These are phyloP conservation scores for Russula griseocarnosa DNA, from an alignment of 768 basidiomycete genomes.

Conservation along the genomic window DNA sequence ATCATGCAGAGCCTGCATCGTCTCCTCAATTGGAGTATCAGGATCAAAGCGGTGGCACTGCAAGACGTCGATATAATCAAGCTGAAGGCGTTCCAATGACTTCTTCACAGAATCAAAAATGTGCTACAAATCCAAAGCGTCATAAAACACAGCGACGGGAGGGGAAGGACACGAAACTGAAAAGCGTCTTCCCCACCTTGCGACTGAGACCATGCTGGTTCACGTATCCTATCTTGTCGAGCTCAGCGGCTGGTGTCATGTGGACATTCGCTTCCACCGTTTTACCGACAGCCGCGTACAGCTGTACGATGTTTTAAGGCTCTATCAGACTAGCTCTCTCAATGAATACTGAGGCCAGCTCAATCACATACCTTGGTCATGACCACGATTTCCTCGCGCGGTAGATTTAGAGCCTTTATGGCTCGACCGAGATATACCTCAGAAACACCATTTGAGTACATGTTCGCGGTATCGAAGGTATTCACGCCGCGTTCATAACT, in stretches of 20 bases:
- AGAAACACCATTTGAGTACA: constrained; percentile 35
- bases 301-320: not conserved
- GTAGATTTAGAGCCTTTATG: constrained; percentile 38
- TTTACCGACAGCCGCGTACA: constrained; percentile 11
- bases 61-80: constrained; percentile 73
- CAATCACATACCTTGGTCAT: constrained; percentile 39
- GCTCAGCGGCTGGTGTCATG: not conserved
- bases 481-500: constrained; percentile 59
- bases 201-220: constrained; percentile 39
- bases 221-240: constrained; percentile 35
- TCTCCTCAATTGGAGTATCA: constrained; percentile 35
- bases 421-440: constrained; percentile 42
- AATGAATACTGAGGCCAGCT: not conserved
- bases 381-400: constrained; percentile 43
- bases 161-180: not conserved
- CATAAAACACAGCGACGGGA: not conserved
- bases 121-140: constrained; percentile 40
- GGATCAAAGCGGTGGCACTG: constrained; percentile 47
- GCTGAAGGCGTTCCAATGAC: constrained; percentile 60
- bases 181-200: constrained; percentile 31
- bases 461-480: constrained; percentile 56
- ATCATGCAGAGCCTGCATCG: constrained; percentile 41
- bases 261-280: not conserved
- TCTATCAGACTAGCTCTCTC: not conserved
- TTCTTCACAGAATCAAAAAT: constrained; percentile 67